A percentile compares a stretch with the other conserved stretches of the same genome.
Conservation (phyloP, 1,284 basidiomycete species). For the Laetiporus sulphureus region DNA sequence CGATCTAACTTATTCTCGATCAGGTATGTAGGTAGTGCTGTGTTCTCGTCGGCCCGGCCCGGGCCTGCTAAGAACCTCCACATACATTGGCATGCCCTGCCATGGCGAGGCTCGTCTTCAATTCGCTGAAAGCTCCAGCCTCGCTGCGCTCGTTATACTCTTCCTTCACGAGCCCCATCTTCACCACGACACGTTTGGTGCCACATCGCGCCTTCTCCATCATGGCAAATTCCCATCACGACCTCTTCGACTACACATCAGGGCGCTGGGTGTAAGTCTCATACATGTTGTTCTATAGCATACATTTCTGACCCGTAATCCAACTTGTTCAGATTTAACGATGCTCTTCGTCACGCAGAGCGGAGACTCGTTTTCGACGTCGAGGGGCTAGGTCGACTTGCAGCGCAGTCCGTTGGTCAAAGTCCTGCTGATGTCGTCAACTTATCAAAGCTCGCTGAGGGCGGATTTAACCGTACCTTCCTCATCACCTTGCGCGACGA, state of each 20-base stretch:
- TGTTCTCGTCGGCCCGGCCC: no score
- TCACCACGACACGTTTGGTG: conserved; percentile 22
- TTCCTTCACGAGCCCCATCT: conserved; percentile 7
- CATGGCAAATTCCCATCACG: conserved; percentile 21
- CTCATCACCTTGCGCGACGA: conserved; percentile 36
- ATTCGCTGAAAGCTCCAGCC: conserved; percentile 18
- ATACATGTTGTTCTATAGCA: conserved; percentile 19
- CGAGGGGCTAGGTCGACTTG: conserved; percentile 36
- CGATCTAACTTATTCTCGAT: no score
- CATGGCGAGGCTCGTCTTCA: conserved; percentile 20
- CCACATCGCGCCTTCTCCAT: conserved; percentile 29
- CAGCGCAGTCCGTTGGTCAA: conserved; percentile 36
- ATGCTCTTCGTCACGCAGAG: conserved; percentile 38
- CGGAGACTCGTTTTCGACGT: conserved; percentile 35
- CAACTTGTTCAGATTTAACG: conserved; percentile 30
- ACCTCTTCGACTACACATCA: conserved; percentile 38
- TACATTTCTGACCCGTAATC: conserved; percentile 25
- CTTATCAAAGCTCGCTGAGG: conserved; percentile 42
- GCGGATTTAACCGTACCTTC: no score
- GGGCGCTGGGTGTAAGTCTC: conserved; percentile 37
- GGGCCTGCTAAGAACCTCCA: no score
- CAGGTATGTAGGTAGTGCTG: no score
- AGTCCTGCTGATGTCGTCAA: conserved; percentile 28
- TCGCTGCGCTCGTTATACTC: conserved; percentile 14
- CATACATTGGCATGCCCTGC: not conserved